phyloP scores from a whole-genome alignment of 2,329 filamentous ascomycete genomes.

The Fusarium poae region DNA sequence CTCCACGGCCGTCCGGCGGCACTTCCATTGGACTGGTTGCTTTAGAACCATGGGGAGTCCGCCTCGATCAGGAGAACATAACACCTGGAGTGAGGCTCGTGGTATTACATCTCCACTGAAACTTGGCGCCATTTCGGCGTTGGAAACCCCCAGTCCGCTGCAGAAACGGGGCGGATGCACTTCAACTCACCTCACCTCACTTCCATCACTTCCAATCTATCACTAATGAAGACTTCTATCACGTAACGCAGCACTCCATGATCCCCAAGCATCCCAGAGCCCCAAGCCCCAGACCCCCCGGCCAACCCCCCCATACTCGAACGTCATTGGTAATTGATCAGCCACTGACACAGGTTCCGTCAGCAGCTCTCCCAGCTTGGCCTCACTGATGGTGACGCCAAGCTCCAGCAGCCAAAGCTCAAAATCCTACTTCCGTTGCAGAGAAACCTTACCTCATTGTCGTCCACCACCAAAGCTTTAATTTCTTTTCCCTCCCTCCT shows the following conservation, averaged over 20 bases:
- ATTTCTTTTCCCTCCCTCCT: slow-evolving; percentile 48
- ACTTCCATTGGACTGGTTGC: slow-evolving; percentile 36
- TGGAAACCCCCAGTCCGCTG: slow-evolving; percentile 17
- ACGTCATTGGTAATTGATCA: slow-evolving; percentile 46
- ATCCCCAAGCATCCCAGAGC: slow-evolving; percentile 12
- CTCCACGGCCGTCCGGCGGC: slow-evolving; percentile 40
- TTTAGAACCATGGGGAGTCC: slow-evolving; percentile 31
- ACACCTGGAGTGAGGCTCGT: slow-evolving; percentile 33
- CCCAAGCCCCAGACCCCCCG: slow-evolving; percentile 23
- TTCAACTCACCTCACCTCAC: slow-evolving; percentile 4
- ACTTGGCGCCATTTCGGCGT: slow-evolving; percentile 35
- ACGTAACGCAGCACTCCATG: slow-evolving; percentile 38
- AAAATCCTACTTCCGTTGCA: slow-evolving; percentile 41
- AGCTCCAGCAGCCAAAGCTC: slow-evolving; percentile 53
- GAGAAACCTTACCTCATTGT: slow-evolving; percentile 49
- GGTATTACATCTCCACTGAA: slow-evolving; percentile 34
- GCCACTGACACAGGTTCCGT: slow-evolving; percentile 50
- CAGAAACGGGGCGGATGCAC: slow-evolving; percentile 2
- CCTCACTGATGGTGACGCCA: slow-evolving; percentile 60
- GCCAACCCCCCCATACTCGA: slow-evolving; percentile 18
- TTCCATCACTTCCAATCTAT: background rate
- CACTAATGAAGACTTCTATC: slow-evolving; percentile 12
- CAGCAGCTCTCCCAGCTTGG: slow-evolving; percentile 66
- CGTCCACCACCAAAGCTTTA: slow-evolving; percentile 41
- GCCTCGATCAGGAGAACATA: slow-evolving; percentile 34